A percentile compares a stretch with the other conserved stretches of the same genome.
Evolutionary conservation across 768 basidiomycete genomes (phyloP).

Genomic region (Tulasnella sp.): DNA sequence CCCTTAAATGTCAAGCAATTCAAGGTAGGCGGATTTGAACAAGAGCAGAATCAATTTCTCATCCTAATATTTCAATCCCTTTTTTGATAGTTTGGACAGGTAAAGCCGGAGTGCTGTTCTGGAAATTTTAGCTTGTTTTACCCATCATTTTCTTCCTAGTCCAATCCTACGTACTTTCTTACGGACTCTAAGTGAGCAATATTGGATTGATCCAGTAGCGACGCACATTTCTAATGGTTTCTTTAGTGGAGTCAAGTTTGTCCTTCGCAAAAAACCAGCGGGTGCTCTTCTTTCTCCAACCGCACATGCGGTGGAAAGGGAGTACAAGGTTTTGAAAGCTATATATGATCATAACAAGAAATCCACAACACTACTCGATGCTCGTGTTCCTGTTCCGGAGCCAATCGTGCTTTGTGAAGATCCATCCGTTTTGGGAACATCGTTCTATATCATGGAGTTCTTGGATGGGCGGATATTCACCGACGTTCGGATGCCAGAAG

Average conservation of each 20-base stretch:
- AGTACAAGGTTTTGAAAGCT: conserved; percentile 68
- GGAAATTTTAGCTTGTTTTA: not conserved
- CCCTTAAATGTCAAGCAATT: conserved; percentile 84
- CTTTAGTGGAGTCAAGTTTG: conserved; percentile 47
- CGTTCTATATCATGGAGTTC: conserved; percentile 96
- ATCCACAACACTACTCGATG: conserved; percentile 35
- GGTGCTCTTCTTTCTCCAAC: conserved; percentile 79
- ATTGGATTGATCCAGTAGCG: conserved; percentile 2
- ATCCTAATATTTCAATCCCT: conserved; percentile 7
- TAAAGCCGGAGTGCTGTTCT: conserved; percentile 26
- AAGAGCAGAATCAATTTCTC: not conserved
- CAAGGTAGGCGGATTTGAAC: conserved; percentile 64
- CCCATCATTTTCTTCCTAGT: conserved; percentile 32
- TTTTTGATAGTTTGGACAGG: conserved; percentile 66
- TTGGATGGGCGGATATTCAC: conserved; percentile 90
- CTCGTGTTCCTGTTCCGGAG: conserved; percentile 69
- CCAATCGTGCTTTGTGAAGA: conserved; percentile 79
- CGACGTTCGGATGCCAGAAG: conserved; percentile 61
- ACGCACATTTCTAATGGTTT: not conserved
- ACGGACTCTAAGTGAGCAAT: conserved; percentile 51
- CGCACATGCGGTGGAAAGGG: conserved; percentile 91
- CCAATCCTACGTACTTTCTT: conserved; percentile 93
- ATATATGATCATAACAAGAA: conserved; percentile 59
- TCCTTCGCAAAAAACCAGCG: conserved; percentile 85
- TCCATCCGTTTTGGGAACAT: conserved; percentile 60